Evolutionary conservation across 2,329 filamentous ascomycete genomes (phyloP).

Genomic region (Phialemoniopsis sp.): DNA sequence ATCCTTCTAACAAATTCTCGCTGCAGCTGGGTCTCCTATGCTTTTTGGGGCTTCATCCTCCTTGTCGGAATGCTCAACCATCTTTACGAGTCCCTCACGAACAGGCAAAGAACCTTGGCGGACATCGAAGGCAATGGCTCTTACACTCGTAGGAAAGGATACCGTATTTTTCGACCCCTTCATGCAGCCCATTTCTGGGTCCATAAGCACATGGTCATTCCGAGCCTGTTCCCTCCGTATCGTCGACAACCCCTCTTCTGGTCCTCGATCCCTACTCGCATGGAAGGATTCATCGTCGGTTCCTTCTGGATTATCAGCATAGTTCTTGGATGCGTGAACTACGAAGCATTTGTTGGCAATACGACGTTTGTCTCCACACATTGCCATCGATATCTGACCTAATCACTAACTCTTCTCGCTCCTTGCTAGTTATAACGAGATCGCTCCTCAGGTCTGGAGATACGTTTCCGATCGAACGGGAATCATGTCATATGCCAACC

Average conservation of each 20-base stretch:
- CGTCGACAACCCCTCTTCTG: conserved; percentile 10
- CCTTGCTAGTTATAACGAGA: too few relatives aligned
- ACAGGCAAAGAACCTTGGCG: conserved; percentile 6
- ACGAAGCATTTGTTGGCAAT: conserved; percentile 10
- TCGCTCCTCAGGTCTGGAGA: conserved; percentile 7
- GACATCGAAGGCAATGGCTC: conserved; percentile 5
- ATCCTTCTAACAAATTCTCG: neutral
- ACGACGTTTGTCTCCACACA: conserved; percentile 8
- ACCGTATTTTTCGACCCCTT: conserved; percentile 1
- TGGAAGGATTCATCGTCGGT: conserved; percentile 9
- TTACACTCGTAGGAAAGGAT: neutral
- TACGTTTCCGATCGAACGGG: conserved; percentile 14
- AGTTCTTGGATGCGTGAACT: conserved; percentile 6
- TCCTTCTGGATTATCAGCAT: conserved; percentile 11
- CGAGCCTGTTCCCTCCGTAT: conserved; percentile 8
- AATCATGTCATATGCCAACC: conserved; percentile 8
- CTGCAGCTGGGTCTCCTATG: conserved; percentile 6
- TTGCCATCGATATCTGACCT: too few relatives aligned
- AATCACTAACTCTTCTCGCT: too few relatives aligned
- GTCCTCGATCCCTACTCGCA: conserved; percentile 13
- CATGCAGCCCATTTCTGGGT: conserved; percentile 5
- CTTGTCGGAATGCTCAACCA: conserved; percentile 9
- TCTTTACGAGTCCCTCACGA: neutral
- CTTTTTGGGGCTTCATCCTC: conserved; percentile 10
- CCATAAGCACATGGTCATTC: conserved; percentile 9